phyloP scores from a whole-genome alignment of 2,329 filamentous ascomycete genomes.

The Chalaropsis ovoidea region DNA sequence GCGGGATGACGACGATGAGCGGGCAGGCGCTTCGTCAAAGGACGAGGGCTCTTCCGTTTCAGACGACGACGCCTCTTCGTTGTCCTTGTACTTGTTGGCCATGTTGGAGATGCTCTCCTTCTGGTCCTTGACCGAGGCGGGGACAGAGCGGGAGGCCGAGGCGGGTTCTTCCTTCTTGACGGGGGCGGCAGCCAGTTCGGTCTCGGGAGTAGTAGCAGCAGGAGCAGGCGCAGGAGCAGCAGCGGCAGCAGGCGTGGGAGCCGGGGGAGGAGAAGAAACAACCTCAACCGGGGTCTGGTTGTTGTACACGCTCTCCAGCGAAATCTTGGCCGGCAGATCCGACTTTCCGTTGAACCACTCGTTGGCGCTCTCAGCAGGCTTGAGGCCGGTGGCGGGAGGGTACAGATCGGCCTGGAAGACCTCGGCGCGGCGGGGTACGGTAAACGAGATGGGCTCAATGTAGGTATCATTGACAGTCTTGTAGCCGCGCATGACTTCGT shows the following conservation, averaged over 20 bases:
- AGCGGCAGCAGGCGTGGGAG: constrained; percentile 34
- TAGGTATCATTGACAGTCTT: constrained; percentile 94
- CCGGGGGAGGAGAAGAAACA: constrained; percentile 16
- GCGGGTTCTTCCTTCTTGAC: constrained; percentile 23
- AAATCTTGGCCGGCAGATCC: constrained; percentile 78
- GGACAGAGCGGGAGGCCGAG: constrained; percentile 33
- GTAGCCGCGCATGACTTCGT: constrained; percentile 89
- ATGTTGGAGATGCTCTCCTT: constrained; percentile 76
- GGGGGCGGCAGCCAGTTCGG: constrained; percentile 31
- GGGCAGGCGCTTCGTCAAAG: constrained; percentile 76
- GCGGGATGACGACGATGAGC: constrained; percentile 31
- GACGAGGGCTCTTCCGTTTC: constrained; percentile 60
- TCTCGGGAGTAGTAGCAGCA: constrained; percentile 31
- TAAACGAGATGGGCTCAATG: constrained; percentile 95
- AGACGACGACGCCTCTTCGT: constrained; percentile 44
- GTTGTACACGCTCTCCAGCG: constrained; percentile 84
- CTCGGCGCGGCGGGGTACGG: constrained; percentile 84
- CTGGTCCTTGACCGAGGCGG: constrained; percentile 70
- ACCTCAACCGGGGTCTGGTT: constrained; percentile 72
- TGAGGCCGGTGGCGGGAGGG: constrained; percentile 70
- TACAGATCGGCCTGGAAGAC: constrained; percentile 97
- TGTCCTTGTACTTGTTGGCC: constrained; percentile 77
- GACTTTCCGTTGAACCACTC: constrained; percentile 87
- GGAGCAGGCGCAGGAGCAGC: constrained; percentile 33
- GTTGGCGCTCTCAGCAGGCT: constrained; percentile 64